Evolutionary conservation across 176 grass and related monocot species (phyloP).

Genomic region (Olyra latifolia): DNA sequence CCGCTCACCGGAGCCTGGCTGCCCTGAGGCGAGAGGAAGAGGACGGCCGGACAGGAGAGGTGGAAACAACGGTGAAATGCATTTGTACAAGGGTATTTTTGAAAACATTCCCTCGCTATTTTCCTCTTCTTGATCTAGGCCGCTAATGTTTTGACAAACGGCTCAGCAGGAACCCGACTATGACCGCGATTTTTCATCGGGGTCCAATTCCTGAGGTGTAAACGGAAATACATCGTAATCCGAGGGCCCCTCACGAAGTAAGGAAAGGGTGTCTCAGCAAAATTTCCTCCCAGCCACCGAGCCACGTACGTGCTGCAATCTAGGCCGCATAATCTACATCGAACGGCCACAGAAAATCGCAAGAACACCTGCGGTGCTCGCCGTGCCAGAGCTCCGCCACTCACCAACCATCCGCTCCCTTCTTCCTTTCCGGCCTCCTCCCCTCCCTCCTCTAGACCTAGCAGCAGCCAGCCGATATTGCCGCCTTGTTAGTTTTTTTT

Average conservation of each 20-base stretch:
- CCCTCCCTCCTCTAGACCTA: background rate
- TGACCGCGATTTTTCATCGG: background rate
- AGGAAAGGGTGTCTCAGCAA: background rate
- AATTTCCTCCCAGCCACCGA: background rate
- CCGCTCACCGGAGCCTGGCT: conserved; percentile 20
- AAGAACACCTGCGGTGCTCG: background rate
- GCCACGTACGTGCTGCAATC: background rate
- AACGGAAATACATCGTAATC: background rate
- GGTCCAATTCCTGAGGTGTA: background rate
- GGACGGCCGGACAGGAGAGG: background rate
- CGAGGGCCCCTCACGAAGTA: background rate
- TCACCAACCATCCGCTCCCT: too few species aligned
- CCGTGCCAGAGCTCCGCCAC: background rate
- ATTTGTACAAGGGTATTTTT: background rate
- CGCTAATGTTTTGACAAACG: background rate
- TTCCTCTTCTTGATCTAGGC: background rate
- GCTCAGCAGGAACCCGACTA: background rate
- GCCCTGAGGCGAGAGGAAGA: background rate
- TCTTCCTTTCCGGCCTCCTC: background rate
- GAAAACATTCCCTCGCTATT: background rate
- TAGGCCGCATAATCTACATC: background rate
- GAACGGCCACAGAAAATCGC: background rate
- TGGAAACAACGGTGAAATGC: background rate
- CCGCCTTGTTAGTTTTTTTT: background rate
- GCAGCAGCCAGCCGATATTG: background rate